Evolutionary conservation across 768 basidiomycete genomes (phyloP).

Genomic region (Boletus reticuloceps): DNA sequence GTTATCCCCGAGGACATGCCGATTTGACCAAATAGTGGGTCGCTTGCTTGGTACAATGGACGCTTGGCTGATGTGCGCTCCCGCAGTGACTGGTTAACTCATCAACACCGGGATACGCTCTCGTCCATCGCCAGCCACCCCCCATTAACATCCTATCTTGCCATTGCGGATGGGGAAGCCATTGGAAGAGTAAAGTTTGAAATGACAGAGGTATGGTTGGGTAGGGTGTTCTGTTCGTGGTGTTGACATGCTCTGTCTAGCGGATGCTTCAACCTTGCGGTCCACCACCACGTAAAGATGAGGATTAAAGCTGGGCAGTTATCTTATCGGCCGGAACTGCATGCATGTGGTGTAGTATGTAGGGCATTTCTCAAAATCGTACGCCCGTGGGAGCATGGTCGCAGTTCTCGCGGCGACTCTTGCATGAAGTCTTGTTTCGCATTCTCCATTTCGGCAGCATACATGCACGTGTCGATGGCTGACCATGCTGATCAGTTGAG

Average conservation of each 20-base stretch:
- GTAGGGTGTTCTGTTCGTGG: conserved; percentile 10
- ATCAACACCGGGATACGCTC: conserved; percentile 96
- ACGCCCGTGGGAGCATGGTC: background rate
- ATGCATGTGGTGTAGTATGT: background rate
- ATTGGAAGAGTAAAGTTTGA: conserved; percentile 88
- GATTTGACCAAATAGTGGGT: conserved; percentile 94
- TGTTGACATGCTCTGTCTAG: conserved; percentile 39
- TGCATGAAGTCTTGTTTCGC: too few relatives aligned
- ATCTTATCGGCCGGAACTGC: background rate
- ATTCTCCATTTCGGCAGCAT: background rate
- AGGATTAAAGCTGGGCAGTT: conserved; percentile 43
- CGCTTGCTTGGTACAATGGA: background rate
- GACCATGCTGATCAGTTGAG: too few relatives aligned
- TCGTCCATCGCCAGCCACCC: conserved; percentile 92
- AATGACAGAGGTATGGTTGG: conserved; percentile 78
- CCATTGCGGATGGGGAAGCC: conserved; percentile 94
- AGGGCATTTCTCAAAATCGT: too few relatives aligned
- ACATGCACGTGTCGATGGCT: background rate
- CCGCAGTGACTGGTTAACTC: conserved; percentile 91
- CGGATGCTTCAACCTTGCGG: conserved; percentile 95
- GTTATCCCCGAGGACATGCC: conserved; percentile 68
- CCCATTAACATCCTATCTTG: conserved; percentile 78
- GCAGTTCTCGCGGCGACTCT: too few relatives aligned
- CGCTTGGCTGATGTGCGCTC: conserved; percentile 10
- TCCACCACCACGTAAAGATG: conserved; percentile 86